Evolutionary conservation across 306 rosid genomes (phyloP), one percentile per base, ranked within the genome.

Genomic region (Lathyrus tuberosus): DNA sequence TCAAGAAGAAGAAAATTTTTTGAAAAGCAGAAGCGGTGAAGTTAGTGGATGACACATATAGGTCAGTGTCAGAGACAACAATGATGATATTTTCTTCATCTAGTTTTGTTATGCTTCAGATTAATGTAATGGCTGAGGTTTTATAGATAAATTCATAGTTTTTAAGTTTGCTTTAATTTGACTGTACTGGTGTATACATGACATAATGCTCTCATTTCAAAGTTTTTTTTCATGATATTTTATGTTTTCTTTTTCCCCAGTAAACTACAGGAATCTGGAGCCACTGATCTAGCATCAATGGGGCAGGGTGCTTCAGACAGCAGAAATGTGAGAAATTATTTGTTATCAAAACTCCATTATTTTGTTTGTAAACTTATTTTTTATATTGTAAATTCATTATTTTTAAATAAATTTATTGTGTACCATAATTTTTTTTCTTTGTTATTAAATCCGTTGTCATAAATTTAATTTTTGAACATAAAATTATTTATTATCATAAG

Each of bases 31-130:
- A 82, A 51, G 92, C 89, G 80, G 97, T 91, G 52, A 90, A 94
- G 67, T 87, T 94, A 60, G 99, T 94, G 56, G 99, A 91, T 80
- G 97, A 91, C 80, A 88, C 86, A 12, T 89, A 84, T 52, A 94
- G 99, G 99, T 94, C 73, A 82, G 97, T 86, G 61, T 79, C 54
- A 53, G 38, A 48, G 30, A 61, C 38, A 13, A 35, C 38, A 7
- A 60, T 40, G 64, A 24, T 53, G 69, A 43, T 38, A 3, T 47
- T 22, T 40, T n/a, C 52, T 31, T 72, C 70, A 68, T 38, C 30
- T 64, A 61, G 24, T 47, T 73, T 67, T 70, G 52, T 1, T 20
- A 33, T 77, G 73, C 69, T 64, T 64, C 44, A 5, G 71, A 58
- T 69, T 10, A 15, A 22, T 58, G 46, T 58, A 64, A 49, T 53